Base-by-base conservation (phyloP, 2,329 filamentous ascomycete species). In the Davidsoniella neocaledoniae region DNA sequence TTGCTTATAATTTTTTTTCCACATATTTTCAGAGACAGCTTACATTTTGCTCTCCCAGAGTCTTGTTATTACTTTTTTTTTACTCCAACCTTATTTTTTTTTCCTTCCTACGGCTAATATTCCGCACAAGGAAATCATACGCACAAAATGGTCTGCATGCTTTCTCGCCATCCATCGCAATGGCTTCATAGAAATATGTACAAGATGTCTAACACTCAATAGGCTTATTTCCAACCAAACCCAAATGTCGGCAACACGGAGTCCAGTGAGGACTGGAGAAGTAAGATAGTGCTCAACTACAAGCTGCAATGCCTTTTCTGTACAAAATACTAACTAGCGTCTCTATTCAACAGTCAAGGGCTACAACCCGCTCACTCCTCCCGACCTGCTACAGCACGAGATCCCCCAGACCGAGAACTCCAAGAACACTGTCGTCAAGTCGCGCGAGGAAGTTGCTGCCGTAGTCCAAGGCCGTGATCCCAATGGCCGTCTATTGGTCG, bases 361-460 rank as follows among this genome's bases (percentile, higher is more conserved):
- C 58, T 90, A 95, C 73, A 88, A 95, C 67, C 86, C 90, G 61
- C 72, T 96, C 62, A 91, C 94, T 63, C 82, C 86, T 44, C 90
- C 90, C 41, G 81, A 84, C 57, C 77, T 94, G 58, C 82, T 96
- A 60, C 79, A 86, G 63, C 78, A 81, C 54, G 88, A 96, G 67
- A 81, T 95, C 58, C 86, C 87, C 62, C 76, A 79, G 64, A 71
- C 77, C 61, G 63, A 72, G 59, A 58, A 68, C 53, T 79, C 80
- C 50, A 69, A 81, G 54, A 65, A 79, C 58, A 83, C 83, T 5
- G 81, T 88, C 38, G 66, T 86, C 58, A 77, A 77, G 66, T 82
- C 81, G 57, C 77, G 83, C 58, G 75, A 72, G 58, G 76, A 79
- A 60, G 76, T 73, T 51, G 77, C 83, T 57, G 74, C 79, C 56